These are phyloP conservation scores for Quercus phellos DNA, from an alignment of 331 rosid species.

Conservation along the genomic window DNA sequence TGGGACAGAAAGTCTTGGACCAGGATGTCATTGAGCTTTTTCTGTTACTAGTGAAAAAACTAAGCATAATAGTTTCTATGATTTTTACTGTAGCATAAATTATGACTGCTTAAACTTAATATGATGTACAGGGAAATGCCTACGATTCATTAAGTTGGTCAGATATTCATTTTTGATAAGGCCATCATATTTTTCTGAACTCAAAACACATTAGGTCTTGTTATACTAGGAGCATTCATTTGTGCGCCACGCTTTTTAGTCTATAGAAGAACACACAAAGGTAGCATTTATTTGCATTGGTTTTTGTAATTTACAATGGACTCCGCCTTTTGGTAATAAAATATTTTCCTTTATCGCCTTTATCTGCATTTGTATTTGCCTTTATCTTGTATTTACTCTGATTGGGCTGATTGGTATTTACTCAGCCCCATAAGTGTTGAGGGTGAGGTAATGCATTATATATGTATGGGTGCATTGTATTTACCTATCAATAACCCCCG, in stretches of 20 bases:
- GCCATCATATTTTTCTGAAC: not conserved
- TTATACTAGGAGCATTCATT: not conserved
- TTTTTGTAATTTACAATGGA: not conserved
- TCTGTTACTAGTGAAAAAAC: slow-evolving; percentile 75
- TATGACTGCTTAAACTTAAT: not conserved
- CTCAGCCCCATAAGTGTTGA: too few relatives aligned
- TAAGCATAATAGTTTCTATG: not conserved
- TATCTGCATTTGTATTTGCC: not conserved
- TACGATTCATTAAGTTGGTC: slow-evolving; percentile 5
- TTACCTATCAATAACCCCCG: not conserved
- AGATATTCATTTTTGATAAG: not conserved
- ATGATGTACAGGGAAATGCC: not conserved
- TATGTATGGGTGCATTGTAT: not conserved
- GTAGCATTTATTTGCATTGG: not conserved
- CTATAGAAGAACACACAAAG: not conserved
- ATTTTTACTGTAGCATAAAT: not conserved
- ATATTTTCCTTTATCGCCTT: not conserved
- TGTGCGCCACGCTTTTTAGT: not conserved
- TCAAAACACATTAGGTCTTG: not conserved
- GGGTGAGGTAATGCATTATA: not conserved
- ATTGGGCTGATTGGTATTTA: not conserved
- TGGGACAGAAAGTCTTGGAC: slow-evolving; percentile 83
- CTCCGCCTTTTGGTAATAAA: not conserved
- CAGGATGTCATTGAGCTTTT: slow-evolving; percentile 68
- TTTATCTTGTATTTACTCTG: not conserved